Conservation (phyloP, 257 asterid species). For the Solanum commersonii region DNA sequence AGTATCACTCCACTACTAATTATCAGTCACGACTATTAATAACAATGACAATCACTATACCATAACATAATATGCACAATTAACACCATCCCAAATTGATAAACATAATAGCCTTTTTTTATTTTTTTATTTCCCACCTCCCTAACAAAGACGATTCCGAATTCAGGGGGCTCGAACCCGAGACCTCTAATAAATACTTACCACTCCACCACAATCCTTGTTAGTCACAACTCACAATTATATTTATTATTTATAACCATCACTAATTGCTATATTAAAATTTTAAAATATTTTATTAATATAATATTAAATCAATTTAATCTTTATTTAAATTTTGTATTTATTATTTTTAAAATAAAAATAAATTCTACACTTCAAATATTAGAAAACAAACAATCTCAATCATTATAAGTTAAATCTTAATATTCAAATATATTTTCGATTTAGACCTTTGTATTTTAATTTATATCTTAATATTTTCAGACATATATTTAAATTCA, state of each 20-base stretch:
- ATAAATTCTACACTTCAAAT: no score
- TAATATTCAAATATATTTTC: neutral
- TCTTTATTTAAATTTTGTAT: no score
- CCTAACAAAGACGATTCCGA: neutral
- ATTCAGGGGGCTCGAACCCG: fast-evolving
- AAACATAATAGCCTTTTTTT: neutral
- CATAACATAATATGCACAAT: no score
- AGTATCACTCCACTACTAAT: neutral
- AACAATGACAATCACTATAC: neutral
- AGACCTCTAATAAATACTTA: neutral
- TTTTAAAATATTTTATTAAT: neutral
- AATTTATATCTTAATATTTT: no score
- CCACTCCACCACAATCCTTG: no score
- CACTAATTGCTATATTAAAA: no score
- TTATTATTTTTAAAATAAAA: no score
- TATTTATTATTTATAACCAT: neutral
- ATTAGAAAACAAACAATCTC: no score
- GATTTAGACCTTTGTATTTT: no score
- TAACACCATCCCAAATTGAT: neutral
- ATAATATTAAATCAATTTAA: no score
- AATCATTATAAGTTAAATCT: neutral
- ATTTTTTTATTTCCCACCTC: neutral
- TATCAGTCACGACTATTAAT: neutral
- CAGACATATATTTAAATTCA: no score
- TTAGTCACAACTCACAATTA: neutral